phyloP scores from a whole-genome alignment of 2,329 filamentous ascomycete species.

The Xylaria sp. region DNA sequence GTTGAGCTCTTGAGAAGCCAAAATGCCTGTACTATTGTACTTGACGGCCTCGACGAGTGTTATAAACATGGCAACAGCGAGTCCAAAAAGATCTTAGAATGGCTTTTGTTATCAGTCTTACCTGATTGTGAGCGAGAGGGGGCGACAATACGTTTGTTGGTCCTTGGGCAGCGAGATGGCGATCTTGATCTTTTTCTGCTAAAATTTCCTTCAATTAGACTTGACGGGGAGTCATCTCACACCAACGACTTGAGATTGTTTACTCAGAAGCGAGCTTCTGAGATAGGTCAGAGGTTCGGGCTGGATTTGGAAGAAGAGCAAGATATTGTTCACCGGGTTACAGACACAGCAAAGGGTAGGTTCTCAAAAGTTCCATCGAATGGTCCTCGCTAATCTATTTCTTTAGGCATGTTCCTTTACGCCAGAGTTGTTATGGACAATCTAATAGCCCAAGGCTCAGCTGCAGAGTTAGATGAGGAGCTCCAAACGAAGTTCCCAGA shows the following conservation, averaged over 20 bases:
- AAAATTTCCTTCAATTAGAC: conserved; percentile 1
- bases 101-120: conserved; percentile 4
- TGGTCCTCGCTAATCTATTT: conserved; percentile 1
- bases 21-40: conserved; percentile 2
- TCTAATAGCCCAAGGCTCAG: conserved; percentile 24
- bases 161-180: conserved; percentile 14
- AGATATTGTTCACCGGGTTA: neutral
- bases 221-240: conserved; percentile 2
- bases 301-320: neutral
- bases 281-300: neutral
- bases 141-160: conserved; percentile 7
- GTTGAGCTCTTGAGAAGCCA: conserved; percentile 7
- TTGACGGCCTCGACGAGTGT: conserved; percentile 23
- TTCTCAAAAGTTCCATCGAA: too few relatives aligned
- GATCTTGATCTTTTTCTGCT: conserved; percentile 4
- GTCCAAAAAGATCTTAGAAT: conserved; percentile 1
- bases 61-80: neutral
- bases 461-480: conserved; percentile 32
- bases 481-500: conserved; percentile 27
- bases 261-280: neutral
- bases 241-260: neutral
- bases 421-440: conserved; percentile 33
- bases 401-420: conserved; percentile 32
- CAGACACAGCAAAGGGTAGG: conserved; percentile 3
- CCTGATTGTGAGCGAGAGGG: neutral